These are phyloP conservation scores for Leishmania tarentolae DNA, from an alignment of 208 protist species.

Conservation along the genomic window DNA sequence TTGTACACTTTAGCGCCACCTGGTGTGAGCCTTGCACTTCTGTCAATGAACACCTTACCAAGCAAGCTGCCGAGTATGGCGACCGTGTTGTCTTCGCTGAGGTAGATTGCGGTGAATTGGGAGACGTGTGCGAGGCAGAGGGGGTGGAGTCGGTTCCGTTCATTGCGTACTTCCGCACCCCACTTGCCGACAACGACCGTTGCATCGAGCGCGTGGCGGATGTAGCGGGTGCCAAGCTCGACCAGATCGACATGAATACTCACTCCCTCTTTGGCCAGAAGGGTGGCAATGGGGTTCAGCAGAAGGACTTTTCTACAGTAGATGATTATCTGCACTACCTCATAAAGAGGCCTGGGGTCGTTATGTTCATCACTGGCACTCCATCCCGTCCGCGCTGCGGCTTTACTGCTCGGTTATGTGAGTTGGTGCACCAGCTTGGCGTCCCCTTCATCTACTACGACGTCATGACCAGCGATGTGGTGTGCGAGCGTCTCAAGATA, in stretches of 20 bases:
- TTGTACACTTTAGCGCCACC: conserved; percentile 87
- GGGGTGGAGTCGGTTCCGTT: conserved; percentile 89
- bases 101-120: conserved; percentile 69
- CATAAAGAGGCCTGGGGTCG: conserved; percentile 73
- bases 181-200: conserved; percentile 14
- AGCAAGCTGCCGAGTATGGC: conserved; percentile 41
- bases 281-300: conserved; percentile 44
- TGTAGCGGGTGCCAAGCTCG: conserved; percentile 80
- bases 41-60: conserved; percentile 60
- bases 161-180: conserved; percentile 86
- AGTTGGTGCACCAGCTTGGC: conserved; percentile 70
- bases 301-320: conserved; percentile 59
- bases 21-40: conserved; percentile 91
- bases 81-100: conserved; percentile 74
- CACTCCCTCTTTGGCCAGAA: conserved; percentile 78
- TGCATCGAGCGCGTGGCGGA: conserved; percentile 74
- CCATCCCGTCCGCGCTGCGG: conserved; percentile 90
- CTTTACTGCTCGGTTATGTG: conserved; percentile 84
- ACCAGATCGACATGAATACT: conserved; percentile 76
- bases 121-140: conserved; percentile 75
- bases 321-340: conserved; percentile 86
- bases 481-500: conserved; percentile 88
- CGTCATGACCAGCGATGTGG: conserved; percentile 89
- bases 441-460: conserved; percentile 88
- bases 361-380: conserved; percentile 93